These are phyloP conservation scores for Termitomyces sp. DNA, from an alignment of 768 basidiomycete species.

Conservation along the genomic window DNA sequence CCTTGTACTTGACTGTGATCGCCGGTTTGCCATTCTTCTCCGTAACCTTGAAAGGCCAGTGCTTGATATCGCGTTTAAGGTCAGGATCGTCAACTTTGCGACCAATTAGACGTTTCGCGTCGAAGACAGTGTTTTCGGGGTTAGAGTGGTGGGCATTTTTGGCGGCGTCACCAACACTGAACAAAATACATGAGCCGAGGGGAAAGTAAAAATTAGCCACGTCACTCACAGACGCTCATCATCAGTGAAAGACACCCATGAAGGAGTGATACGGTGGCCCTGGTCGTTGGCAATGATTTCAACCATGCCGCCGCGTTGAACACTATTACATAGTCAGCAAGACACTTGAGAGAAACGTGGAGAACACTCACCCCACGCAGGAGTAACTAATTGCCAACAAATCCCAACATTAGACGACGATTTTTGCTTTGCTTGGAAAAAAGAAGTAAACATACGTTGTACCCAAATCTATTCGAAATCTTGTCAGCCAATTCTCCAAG, in stretches of 20 bases:
- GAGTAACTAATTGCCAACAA: conserved; percentile 60
- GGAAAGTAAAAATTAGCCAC: not conserved
- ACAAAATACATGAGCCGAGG: conserved; percentile 13
- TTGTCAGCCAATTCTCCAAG: not conserved
- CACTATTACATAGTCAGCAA: conserved; percentile 34
- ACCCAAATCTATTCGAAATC: conserved; percentile 64
- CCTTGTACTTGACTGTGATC: conserved; percentile 74
- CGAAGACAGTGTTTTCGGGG: conserved; percentile 91
- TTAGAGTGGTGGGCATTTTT: conserved; percentile 95
- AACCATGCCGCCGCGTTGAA: conserved; percentile 79
- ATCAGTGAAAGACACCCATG: conserved; percentile 78
- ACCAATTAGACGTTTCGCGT: conserved; percentile 94
- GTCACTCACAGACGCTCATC: conserved; percentile 64
- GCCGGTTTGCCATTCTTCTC: conserved; percentile 78
- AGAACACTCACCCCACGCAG: conserved; percentile 77
- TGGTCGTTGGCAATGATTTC: conserved; percentile 91
- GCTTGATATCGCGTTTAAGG: conserved; percentile 78
- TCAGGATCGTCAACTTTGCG: conserved; percentile 79
- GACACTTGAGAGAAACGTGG: not conserved
- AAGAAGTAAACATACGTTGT: conserved; percentile 61
- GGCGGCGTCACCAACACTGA: conserved; percentile 85
- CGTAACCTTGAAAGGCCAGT: conserved; percentile 86
- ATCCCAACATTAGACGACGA: conserved; percentile 20
- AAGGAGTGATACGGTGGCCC: conserved; percentile 85
- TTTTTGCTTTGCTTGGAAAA: not conserved